Percentiles rank a stretch among this genome's conserved stretches.
These are phyloP conservation scores for Casuarina equisetifolia DNA, from an alignment of 306 rosid genomes.

Conservation along the genomic window DNA sequence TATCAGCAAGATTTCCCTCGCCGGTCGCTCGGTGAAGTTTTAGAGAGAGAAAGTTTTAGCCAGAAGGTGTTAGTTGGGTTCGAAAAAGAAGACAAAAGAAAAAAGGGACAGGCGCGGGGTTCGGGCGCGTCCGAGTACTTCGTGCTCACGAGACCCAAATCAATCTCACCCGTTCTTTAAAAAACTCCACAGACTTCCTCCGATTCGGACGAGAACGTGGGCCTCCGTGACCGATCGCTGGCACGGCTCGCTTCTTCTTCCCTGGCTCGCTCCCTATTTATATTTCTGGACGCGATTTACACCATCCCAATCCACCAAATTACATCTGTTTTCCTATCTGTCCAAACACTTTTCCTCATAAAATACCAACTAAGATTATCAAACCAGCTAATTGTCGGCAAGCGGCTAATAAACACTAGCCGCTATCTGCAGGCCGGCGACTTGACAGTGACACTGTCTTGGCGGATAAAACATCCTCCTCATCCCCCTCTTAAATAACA, in stretches of 20 bases:
- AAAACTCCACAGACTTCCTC: background rate
- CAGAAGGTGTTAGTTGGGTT: background rate
- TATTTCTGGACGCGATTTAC: too few relatives aligned
- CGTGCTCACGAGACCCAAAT: background rate
- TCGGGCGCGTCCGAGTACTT: constrained; percentile 11
- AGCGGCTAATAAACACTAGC: too few relatives aligned
- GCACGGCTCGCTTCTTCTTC: background rate
- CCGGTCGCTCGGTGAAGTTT: constrained; percentile 45
- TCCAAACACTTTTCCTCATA: too few relatives aligned
- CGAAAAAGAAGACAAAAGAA: constrained; percentile 12
- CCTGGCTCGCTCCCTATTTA: background rate
- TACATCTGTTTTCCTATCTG: too few relatives aligned
- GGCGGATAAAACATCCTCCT: too few relatives aligned
- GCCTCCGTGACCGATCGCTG: too few relatives aligned
- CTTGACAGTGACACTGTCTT: too few relatives aligned
- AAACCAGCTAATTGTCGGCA: too few relatives aligned
- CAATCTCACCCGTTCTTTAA: background rate
- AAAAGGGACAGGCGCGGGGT: constrained; percentile 44
- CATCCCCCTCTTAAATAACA: too few relatives aligned
- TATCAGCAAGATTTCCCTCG: constrained; percentile 63
- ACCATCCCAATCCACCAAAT: too few relatives aligned
- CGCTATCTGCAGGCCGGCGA: too few relatives aligned
- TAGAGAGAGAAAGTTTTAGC: background rate
- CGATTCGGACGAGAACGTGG: background rate
- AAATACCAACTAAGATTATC: too few relatives aligned